phyloP scores from a whole-genome alignment of 768 basidiomycete species.

The Chalciporus piperatus region DNA sequence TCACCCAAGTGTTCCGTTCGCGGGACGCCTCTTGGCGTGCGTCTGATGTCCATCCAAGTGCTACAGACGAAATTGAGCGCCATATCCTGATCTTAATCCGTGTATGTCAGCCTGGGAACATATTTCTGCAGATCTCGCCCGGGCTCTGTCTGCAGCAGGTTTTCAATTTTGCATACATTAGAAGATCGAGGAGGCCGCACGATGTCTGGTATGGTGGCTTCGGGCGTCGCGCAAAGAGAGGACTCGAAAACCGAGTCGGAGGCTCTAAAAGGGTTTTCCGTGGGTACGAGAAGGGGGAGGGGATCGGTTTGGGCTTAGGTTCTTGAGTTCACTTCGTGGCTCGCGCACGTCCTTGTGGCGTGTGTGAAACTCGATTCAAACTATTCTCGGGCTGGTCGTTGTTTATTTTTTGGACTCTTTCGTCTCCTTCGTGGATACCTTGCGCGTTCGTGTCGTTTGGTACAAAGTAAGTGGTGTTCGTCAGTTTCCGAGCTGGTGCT shows the following conservation, averaged over 20 bases:
- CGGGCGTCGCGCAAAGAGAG: too few species aligned
- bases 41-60: neutral
- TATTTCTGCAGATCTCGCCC: too few species aligned
- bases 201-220: too few species aligned
- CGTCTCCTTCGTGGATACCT: too few species aligned
- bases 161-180: too few species aligned
- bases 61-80: too few species aligned
- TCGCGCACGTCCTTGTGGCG: neutral
- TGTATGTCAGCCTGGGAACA: too few species aligned
- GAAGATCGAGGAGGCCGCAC: too few species aligned
- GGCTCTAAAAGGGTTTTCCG: neutral
- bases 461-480: neutral
- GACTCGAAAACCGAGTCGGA: too few species aligned
- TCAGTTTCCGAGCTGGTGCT: neutral
- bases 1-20: neutral
- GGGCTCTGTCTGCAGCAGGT: too few species aligned
- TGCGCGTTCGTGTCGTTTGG: neutral
- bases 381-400: constrained; percentile 6
- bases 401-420: too few species aligned
- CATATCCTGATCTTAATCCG: too few species aligned
- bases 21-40: neutral
- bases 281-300: constrained; percentile 7
- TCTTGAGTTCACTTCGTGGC: constrained; percentile 14
- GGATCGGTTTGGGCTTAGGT: neutral
- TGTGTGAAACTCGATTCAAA: constrained; percentile 17